Evolutionary conservation across 805 yeast genomes (phyloP).

Genomic region (Jamesozyma lodderae): DNA sequence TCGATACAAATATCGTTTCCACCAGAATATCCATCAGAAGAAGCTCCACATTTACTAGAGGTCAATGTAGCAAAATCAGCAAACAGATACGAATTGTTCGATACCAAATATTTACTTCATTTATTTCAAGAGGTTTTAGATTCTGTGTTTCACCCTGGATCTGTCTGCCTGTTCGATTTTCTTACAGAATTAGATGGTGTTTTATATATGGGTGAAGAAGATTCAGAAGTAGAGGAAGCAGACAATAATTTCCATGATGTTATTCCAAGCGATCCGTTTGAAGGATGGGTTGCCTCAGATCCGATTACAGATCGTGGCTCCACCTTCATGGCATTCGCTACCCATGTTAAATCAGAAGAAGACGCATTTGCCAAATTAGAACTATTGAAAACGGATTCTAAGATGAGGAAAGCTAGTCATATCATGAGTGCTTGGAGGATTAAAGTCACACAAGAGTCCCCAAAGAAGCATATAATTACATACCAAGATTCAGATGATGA

Average conservation of each 20-base stretch:
- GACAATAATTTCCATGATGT: slow-evolving; percentile 6
- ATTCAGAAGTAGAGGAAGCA: slow-evolving; percentile 16
- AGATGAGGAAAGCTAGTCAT: slow-evolving; percentile 61
- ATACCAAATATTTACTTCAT: slow-evolving; percentile 40
- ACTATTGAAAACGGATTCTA: slow-evolving; percentile 51
- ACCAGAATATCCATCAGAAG: slow-evolving; percentile 51
- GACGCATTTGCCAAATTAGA: slow-evolving; percentile 52
- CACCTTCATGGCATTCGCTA: slow-evolving; percentile 71
- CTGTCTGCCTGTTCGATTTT: slow-evolving; percentile 74
- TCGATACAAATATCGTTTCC: slow-evolving; percentile 67
- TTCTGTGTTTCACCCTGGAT: slow-evolving; percentile 44
- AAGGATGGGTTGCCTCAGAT: slow-evolving; percentile 70
- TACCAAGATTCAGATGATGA: slow-evolving; percentile 91
- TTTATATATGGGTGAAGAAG: slow-evolving; percentile 31
- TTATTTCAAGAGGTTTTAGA: slow-evolving; percentile 44
- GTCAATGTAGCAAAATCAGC: slow-evolving; percentile 29
- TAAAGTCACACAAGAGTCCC: slow-evolving; percentile 28
- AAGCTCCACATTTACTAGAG: slow-evolving; percentile 54
- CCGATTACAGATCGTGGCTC: slow-evolving; percentile 79
- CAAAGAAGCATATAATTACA: slow-evolving; percentile 36
- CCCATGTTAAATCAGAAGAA: slow-evolving; percentile 50
- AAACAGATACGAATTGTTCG: slow-evolving; percentile 27
- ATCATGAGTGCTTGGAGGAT: slow-evolving; percentile 87
- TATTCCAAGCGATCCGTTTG: slow-evolving; percentile 38
- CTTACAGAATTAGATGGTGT: slow-evolving; percentile 56